Conservation (phyloP, 306 rosid species). For the Rubus parviflorus region DNA sequence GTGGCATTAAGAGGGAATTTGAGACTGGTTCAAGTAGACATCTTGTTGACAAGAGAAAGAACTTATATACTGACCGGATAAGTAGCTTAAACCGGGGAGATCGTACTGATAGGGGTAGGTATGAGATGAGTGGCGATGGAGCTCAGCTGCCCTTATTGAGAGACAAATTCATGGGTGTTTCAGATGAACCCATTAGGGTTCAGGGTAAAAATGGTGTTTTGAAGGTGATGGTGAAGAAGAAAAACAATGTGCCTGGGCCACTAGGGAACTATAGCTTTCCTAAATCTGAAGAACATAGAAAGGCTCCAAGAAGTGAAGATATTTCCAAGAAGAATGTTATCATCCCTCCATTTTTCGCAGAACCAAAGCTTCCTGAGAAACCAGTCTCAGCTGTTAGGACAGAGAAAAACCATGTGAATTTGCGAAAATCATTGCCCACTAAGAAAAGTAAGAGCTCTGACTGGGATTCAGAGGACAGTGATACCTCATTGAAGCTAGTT, state of each 20-base stretch:
- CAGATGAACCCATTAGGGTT: conserved; percentile 77
- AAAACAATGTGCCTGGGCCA: conserved; percentile 46
- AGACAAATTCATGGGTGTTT: conserved; percentile 52
- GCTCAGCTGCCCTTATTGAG: conserved; percentile 41
- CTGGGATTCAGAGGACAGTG: conserved; percentile 67
- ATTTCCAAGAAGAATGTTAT: conserved; percentile 45
- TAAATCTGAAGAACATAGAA: conserved; percentile 53
- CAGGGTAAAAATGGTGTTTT: conserved; percentile 97
- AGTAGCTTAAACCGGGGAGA: conserved; percentile 40
- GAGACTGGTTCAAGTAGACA: conserved; percentile 58
- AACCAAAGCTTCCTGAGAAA: conserved; percentile 46
- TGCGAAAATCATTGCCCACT: conserved; percentile 51
- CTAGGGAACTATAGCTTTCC: conserved; percentile 40
- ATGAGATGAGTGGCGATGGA: conserved; percentile 50
- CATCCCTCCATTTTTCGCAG: conserved; percentile 40
- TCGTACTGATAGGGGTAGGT: conserved; percentile 37
- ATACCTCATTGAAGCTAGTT: conserved; percentile 58
- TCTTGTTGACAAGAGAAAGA: conserved; percentile 50
- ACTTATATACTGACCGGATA: conserved; percentile 38
- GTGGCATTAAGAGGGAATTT: conserved; percentile 56
- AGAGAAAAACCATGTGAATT: conserved; percentile 44
- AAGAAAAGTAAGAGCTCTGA: conserved; percentile 52
- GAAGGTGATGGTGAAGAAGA: conserved; percentile 85
- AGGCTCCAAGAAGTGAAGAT: conserved; percentile 49
- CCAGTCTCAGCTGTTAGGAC: conserved; percentile 43